Conservation (phyloP, 371 early-diverging fungal species). For the Mucor lusitanicus region DNA sequence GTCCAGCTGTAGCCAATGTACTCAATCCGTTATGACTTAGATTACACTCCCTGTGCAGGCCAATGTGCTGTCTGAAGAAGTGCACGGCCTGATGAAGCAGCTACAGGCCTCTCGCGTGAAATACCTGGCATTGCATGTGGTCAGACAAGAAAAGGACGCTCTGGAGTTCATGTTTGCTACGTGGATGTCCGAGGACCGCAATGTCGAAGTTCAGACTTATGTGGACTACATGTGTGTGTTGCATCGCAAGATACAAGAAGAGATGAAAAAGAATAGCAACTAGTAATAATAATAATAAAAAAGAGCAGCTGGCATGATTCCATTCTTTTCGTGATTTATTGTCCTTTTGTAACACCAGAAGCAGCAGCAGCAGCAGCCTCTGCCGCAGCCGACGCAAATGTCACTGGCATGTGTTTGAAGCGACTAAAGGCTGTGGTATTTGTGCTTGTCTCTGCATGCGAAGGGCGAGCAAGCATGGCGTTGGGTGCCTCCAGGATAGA, state of each 20-base stretch:
- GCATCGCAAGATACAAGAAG: conserved; percentile 87
- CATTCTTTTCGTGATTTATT: not conserved
- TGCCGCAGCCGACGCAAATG: conserved; percentile 10
- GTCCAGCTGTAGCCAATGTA: too few relatives aligned
- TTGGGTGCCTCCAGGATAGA: conserved; percentile 14
- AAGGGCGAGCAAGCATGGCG: not conserved
- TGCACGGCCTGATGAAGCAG: conserved; percentile 65
- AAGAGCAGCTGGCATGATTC: not conserved
- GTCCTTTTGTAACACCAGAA: too few relatives aligned
- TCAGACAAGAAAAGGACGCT: conserved; percentile 52
- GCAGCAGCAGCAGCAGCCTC: not conserved
- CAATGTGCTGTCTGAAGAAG: conserved; percentile 59
- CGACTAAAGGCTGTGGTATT: conserved; percentile 13
- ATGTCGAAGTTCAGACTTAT: conserved; percentile 88
- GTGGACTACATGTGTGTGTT: conserved; percentile 92
- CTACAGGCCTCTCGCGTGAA: conserved; percentile 57
- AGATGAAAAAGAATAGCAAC: conserved; percentile 54
- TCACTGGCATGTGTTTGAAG: conserved; percentile 15
- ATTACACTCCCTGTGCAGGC: conserved; percentile 38
- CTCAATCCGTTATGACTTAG: conserved; percentile 8
- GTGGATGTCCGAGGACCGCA: conserved; percentile 84
- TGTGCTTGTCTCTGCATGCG: not conserved
- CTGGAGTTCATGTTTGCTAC: conserved; percentile 64
- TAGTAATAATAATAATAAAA: conserved; percentile 17
- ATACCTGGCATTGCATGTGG: conserved; percentile 49